phyloP scores from a whole-genome alignment of 2,329 filamentous ascomycete genomes.

The Scedosporium boydii region DNA sequence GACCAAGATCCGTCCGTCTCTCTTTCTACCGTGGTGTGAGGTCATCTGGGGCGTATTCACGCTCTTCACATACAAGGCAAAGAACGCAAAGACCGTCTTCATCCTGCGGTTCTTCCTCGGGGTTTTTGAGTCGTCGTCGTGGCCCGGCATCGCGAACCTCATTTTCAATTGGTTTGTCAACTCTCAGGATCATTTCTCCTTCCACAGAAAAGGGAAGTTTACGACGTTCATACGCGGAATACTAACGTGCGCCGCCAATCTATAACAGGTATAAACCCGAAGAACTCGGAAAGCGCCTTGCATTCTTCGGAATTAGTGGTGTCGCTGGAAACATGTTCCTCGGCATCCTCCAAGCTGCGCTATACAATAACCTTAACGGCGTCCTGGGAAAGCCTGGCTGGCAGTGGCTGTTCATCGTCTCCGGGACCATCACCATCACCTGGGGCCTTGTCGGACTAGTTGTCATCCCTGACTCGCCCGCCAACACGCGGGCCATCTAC shows the following conservation, averaged over 20 bases:
- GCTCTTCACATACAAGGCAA: conserved; percentile 12
- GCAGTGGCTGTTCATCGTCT: conserved; percentile 38
- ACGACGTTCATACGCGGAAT: too few relatives aligned
- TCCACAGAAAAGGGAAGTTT: too few relatives aligned
- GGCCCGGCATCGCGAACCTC: conserved; percentile 26
- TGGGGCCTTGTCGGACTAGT: conserved; percentile 22
- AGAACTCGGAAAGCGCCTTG: conserved; percentile 28
- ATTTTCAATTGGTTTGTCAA: conserved; percentile 31
- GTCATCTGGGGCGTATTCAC: conserved; percentile 19
- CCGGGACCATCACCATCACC: conserved; percentile 25
- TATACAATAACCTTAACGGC: conserved; percentile 30
- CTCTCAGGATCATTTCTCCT: too few relatives aligned
- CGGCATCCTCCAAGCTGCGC: conserved; percentile 31
- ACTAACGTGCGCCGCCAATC: conserved; percentile 9
- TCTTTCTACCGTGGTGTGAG: conserved; percentile 29
- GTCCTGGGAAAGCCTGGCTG: conserved; percentile 26
- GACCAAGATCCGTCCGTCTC: conserved; percentile 27
- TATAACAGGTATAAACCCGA: conserved; percentile 13
- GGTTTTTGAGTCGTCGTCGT: conserved; percentile 26
- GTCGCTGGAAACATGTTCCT: conserved; percentile 34
- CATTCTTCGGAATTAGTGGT: conserved; percentile 32
- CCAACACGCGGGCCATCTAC: conserved; percentile 18
- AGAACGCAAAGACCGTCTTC: conserved; percentile 26
- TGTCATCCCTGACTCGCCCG: conserved; percentile 22
- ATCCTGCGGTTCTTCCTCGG: conserved; percentile 35